phyloP scores from a whole-genome alignment of 75 land plant species.

The Isoetes taiwanensis region DNA sequence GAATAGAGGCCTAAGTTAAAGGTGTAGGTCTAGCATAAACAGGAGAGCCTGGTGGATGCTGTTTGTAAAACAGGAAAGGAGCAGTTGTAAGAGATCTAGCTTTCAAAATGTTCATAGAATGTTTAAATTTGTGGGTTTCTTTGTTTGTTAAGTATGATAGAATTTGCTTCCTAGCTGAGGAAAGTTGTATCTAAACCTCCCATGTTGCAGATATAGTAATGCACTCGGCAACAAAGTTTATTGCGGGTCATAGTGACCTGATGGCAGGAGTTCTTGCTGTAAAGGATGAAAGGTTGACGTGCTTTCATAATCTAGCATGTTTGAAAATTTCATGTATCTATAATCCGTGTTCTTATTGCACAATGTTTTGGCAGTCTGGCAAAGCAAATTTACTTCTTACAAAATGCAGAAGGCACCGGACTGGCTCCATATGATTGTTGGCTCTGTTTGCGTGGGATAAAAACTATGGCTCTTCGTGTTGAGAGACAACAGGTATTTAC shows the following conservation, averaged over 20 bases:
- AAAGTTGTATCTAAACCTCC: too few species aligned
- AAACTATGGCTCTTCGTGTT: slow-evolving; percentile 90
- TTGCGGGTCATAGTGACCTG: slow-evolving; percentile 97
- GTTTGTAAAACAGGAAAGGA: too few species aligned
- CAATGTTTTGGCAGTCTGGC: slow-evolving; percentile 50
- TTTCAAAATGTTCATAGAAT: too few species aligned
- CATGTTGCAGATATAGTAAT: slow-evolving; percentile 95
- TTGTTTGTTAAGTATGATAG: too few species aligned
- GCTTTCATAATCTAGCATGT: not conserved
- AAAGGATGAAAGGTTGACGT: slow-evolving; percentile 68
- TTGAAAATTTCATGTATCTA: not conserved
- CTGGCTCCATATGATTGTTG: slow-evolving; percentile 97
- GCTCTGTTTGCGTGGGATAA: slow-evolving; percentile 80
- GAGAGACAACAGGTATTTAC: slow-evolving; percentile 78
- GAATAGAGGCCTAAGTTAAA: too few species aligned
- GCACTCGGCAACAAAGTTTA: slow-evolving; percentile 97
- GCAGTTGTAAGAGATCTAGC: too few species aligned
- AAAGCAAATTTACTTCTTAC: slow-evolving; percentile 74
- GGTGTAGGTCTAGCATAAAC: too few species aligned
- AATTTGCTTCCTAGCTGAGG: too few species aligned
- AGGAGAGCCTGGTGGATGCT: too few species aligned
- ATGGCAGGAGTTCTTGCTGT: slow-evolving; percentile 97
- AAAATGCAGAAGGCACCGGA: slow-evolving; percentile 94
- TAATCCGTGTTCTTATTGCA: slow-evolving; percentile 8
- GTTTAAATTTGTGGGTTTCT: too few species aligned